A percentile compares a stretch with the other conserved stretches of the same genome.
These are phyloP conservation scores for Moricandia arvensis DNA, from an alignment of 345 rosid species.

Conservation along the genomic window DNA sequence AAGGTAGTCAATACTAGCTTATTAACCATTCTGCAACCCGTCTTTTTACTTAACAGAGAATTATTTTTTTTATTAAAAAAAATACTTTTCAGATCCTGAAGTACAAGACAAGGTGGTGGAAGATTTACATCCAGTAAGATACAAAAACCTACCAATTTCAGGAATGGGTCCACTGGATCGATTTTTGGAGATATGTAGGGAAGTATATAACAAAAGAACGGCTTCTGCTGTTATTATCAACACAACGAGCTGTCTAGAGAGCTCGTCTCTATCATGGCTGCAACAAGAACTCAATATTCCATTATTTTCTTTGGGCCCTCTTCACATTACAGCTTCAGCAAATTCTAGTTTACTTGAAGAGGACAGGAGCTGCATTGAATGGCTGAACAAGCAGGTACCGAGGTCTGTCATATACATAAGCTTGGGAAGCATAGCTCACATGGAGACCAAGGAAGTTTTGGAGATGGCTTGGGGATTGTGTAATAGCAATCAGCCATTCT, in stretches of 20 bases:
- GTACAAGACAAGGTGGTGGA: slow-evolving; percentile 10
- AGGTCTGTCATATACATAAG: slow-evolving; percentile 53
- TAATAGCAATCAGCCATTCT: slow-evolving; percentile 26
- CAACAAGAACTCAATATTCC: slow-evolving; percentile 18
- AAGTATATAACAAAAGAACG: slow-evolving; percentile 6
- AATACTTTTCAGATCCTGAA: not conserved
- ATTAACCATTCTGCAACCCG: not conserved
- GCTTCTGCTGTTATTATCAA: slow-evolving; percentile 22
- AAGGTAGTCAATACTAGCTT: slow-evolving; percentile 10
- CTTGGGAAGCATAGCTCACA: slow-evolving; percentile 45
- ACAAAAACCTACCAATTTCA: slow-evolving; percentile 19
- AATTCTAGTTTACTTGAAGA: slow-evolving; percentile 14
- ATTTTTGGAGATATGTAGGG: not conserved
- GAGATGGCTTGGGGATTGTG: slow-evolving; percentile 34
- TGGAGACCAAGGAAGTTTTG: not conserved
- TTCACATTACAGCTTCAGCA: slow-evolving; percentile 12
- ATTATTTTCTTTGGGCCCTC: slow-evolving; percentile 26
- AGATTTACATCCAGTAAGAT: slow-evolving; percentile 19
- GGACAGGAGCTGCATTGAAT: slow-evolving; percentile 47
- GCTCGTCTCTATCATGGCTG: not conserved
- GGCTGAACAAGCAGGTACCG: slow-evolving; percentile 35
- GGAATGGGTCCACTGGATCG: slow-evolving; percentile 1
- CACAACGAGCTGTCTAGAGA: no score
- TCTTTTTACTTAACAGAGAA: not conserved
- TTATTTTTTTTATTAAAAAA: not conserved